These are phyloP conservation scores for Globisporangium barbulae DNA, from an alignment of 352 stramenopile genomes.

Conservation along the genomic window DNA sequence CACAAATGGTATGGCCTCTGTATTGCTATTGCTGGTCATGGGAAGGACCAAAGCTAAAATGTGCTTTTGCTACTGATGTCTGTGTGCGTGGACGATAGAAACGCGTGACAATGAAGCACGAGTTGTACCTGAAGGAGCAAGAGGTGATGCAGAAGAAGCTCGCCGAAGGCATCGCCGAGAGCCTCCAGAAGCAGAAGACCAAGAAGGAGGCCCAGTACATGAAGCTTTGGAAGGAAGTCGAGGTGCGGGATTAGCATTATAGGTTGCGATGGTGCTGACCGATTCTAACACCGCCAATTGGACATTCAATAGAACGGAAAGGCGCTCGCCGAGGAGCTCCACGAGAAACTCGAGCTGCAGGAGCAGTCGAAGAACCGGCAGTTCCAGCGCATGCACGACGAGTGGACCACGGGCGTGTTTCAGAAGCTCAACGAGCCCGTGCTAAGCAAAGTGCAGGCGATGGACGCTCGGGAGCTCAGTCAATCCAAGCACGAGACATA, in stretches of 20 bases:
- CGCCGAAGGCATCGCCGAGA: constrained; percentile 57
- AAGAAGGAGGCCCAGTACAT: constrained; percentile 68
- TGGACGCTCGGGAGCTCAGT: constrained; percentile 43
- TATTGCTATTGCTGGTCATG: not conserved
- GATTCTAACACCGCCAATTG: too few species aligned
- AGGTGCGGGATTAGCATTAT: constrained; percentile 22
- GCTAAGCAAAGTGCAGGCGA: constrained; percentile 39
- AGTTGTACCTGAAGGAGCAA: constrained; percentile 69
- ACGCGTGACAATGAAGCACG: constrained; percentile 71
- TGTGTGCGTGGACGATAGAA: constrained; percentile 27
- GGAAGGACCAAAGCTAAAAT: not conserved
- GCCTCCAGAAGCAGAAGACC: constrained; percentile 54
- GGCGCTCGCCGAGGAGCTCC: constrained; percentile 53
- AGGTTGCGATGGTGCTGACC: too few species aligned
- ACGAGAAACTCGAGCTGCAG: constrained; percentile 59
- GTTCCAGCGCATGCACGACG: constrained; percentile 69
- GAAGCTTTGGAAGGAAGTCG: constrained; percentile 68
- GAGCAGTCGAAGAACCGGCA: constrained; percentile 58
- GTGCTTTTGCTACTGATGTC: not conserved
- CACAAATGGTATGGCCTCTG: constrained; percentile 30
- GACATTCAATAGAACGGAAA: constrained; percentile 42
- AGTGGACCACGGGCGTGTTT: constrained; percentile 63
- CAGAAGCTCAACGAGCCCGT: constrained; percentile 74
- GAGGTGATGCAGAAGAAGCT: constrained; percentile 60
- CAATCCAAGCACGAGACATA: constrained; percentile 58